phyloP scores from a whole-genome alignment of 1,284 basidiomycete genomes.

The Wallemia hederae region DNA sequence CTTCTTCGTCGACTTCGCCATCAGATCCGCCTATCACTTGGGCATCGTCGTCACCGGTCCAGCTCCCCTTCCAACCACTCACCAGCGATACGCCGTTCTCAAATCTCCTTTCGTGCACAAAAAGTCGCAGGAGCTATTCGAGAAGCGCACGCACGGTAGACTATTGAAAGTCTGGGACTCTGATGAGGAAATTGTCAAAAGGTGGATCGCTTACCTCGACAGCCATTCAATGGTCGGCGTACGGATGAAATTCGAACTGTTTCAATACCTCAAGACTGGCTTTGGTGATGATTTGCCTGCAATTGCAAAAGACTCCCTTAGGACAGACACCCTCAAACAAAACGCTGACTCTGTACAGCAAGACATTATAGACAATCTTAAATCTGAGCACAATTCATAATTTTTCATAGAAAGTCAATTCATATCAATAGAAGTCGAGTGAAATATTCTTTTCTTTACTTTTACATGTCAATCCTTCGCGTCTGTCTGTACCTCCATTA shows the following conservation, averaged over 20 bases:
- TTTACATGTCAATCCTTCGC: no score
- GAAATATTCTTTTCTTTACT: neutral
- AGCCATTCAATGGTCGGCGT: slow-evolving; percentile 55
- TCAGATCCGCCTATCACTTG: slow-evolving; percentile 53
- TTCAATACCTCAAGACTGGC: slow-evolving; percentile 40
- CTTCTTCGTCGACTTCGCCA: slow-evolving; percentile 56
- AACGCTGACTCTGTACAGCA: neutral
- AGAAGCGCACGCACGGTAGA: slow-evolving; percentile 50
- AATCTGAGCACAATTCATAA: neutral
- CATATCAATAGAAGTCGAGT: no score
- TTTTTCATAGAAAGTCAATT: neutral
- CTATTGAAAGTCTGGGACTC: slow-evolving; percentile 76
- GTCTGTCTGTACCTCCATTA: no score
- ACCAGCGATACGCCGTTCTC: slow-evolving; percentile 59
- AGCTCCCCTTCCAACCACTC: slow-evolving; percentile 40
- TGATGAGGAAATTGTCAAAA: slow-evolving; percentile 42
- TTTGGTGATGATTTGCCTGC: slow-evolving; percentile 20
- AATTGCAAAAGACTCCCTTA: neutral
- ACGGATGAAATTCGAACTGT: slow-evolving; percentile 49
- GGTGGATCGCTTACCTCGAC: slow-evolving; percentile 53
- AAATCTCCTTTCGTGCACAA: slow-evolving; percentile 75
- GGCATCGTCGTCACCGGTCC: slow-evolving; percentile 49
- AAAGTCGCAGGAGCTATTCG: slow-evolving; percentile 88
- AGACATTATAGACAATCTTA: neutral
- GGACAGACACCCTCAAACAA: neutral